Evolutionary conservation across 305 asterid genomes (phyloP).

Genomic region (Fraxinus sp.): DNA sequence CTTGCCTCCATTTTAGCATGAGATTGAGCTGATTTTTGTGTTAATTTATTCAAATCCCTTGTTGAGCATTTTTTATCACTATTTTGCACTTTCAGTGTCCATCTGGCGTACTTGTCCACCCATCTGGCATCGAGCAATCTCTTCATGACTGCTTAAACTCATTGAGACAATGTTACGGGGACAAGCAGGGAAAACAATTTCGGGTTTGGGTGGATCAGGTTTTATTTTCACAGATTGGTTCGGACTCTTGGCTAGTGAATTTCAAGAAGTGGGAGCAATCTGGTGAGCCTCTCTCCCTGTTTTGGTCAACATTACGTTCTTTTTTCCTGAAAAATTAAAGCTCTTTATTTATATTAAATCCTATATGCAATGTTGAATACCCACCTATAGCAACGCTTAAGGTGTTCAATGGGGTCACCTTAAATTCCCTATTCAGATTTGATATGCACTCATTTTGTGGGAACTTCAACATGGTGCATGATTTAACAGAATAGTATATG

Average conservation of each 20-base stretch:
- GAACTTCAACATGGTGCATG: neutral
- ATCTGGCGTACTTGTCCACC: conserved; percentile 65
- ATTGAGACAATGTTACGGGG: conserved; percentile 54
- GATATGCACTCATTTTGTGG: neutral
- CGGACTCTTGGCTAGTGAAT: conserved; percentile 76
- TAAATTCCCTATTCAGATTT: neutral
- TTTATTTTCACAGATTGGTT: conserved; percentile 58
- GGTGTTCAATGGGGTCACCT: neutral
- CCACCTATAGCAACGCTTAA: neutral
- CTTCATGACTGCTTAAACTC: conserved; percentile 57
- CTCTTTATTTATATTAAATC: neutral
- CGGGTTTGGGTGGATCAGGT: conserved; percentile 95
- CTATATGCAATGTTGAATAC: neutral
- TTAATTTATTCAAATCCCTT: neutral
- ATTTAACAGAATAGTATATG: neutral
- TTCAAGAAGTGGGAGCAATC: conserved; percentile 89
- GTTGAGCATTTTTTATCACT: conserved; percentile 7
- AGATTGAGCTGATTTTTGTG: neutral
- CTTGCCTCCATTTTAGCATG: neutral
- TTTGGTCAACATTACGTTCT: neutral
- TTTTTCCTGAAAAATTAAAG: neutral
- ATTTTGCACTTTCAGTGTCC: conserved; percentile 46
- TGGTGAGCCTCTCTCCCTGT: conserved; percentile 44
- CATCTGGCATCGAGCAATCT: conserved; percentile 68
- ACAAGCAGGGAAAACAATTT: conserved; percentile 64